Evolutionary conservation across 1,284 basidiomycete species (phyloP), one percentile per base, ranked within the genome.

Genomic region (Pyrrhoderma lamaoense): DNA sequence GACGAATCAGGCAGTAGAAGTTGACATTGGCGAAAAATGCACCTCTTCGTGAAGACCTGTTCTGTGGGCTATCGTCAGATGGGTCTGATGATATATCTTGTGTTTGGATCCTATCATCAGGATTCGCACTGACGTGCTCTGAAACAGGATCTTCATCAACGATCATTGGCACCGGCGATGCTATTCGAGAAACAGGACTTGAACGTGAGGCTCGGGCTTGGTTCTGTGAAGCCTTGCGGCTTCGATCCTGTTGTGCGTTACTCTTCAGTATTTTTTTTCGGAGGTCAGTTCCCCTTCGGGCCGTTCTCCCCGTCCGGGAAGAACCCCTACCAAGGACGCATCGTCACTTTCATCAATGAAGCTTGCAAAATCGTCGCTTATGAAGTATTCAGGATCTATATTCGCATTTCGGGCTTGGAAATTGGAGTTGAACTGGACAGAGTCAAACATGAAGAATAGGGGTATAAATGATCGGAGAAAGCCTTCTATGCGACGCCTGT

Each of bases 11-110:
- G 11, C 83, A 79, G 70, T 96, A 99, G 63, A 92, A 91, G 38
- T 82, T 76, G 34, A 89, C 91, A 68, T 95, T 97, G 57, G 85
- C 83, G 69, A 93, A 97, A 69, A 97, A 93, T 76, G 57, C 80
- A 75, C 57, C 73, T 74, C 37, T 74, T 31, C 27, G 5, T 14
- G 5, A n/a, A 22, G 16, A 14, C 69, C 23, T 73, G 62, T 2
- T 65, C 58, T 3, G 53, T 42, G 53, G 62, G 56, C 34, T 14
- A 16, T 40, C 21, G 61, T 53, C 8, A 52, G 45, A 3, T 23
- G 50, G 42, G 23, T 42, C 57, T 8, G 49, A 36, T 11, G 40
- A 19, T 1, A 51, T 37, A 21, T 56, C 57, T 47, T 62, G 57
- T 8, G 36, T 50, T 14, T 36, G 48, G 0, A 35, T 23, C 21